Evolutionary conservation across 2,329 filamentous ascomycete species (phyloP).

Genomic region (Balansia obtecta): DNA sequence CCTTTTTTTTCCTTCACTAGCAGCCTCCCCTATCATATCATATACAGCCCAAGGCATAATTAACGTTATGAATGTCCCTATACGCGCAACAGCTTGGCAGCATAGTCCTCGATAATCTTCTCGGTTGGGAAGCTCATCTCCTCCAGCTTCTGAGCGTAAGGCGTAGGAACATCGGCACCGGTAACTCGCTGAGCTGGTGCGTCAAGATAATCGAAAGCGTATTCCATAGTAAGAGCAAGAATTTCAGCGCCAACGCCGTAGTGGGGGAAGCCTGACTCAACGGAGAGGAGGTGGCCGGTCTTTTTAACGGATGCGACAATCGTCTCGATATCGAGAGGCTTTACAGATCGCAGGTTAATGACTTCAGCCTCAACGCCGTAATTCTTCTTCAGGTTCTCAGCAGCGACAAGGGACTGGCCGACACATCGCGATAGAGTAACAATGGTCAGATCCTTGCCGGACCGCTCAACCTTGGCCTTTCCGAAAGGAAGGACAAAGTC

Average conservation of each 20-base stretch:
- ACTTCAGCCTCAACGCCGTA: constrained; percentile 95
- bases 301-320: constrained; percentile 99
- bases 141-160: constrained; percentile 87
- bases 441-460: constrained; percentile 91
- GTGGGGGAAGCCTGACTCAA: constrained; percentile 93
- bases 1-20: neutral
- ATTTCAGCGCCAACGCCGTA: constrained; percentile 91
- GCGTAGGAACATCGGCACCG: constrained; percentile 92
- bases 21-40: neutral
- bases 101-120: constrained; percentile 74
- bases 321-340: constrained; percentile 88
- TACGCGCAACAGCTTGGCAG: constrained; percentile 76
- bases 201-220: constrained; percentile 94
- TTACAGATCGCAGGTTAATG: constrained; percentile 94
- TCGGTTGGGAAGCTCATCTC: constrained; percentile 92
- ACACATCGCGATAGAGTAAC: constrained; percentile 92
- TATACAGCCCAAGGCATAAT: neutral
- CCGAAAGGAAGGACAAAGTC: constrained; percentile 97
- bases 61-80: constrained; percentile 27
- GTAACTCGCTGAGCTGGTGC: constrained; percentile 89
- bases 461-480: constrained; percentile 97
- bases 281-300: constrained; percentile 79
- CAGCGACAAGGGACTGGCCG: constrained; percentile 78
- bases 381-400: constrained; percentile 86
- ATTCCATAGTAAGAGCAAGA: constrained; percentile 90